Evolutionary conservation across 225 moss, liverwort and hornwort species (phyloP).

Genomic region (Straminergon stramineum): DNA sequence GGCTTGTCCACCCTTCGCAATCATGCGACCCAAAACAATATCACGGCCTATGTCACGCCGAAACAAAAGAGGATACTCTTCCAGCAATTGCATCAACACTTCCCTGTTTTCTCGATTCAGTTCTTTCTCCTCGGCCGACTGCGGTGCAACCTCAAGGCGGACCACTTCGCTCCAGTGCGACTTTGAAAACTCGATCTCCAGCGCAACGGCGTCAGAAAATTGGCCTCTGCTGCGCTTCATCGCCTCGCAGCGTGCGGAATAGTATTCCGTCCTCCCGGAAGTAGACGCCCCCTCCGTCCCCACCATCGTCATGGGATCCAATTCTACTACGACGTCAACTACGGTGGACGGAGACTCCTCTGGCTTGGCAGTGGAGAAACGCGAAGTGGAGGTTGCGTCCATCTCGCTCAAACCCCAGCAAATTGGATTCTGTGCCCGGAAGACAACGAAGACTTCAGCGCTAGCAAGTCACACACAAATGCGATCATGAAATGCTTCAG

Average conservation of each 20-base stretch:
- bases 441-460: not conserved
- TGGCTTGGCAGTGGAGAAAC: not conserved
- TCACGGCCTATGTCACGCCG: rapidly evolving
- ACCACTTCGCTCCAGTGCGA: not conserved
- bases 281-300: not conserved
- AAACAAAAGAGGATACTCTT: not conserved
- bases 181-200: not conserved
- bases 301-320: not conserved
- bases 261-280: not conserved
- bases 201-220: not conserved
- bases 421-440: too few species aligned
- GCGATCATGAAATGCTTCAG: too few species aligned
- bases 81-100: not conserved
- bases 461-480: not conserved
- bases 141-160: not conserved
- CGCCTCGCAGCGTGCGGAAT: not conserved
- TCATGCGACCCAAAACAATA: not conserved
- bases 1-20: not conserved
- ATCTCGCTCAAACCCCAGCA: not conserved
- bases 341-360: not conserved
- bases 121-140: not conserved
- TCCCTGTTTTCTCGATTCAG: not conserved
- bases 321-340: not conserved
- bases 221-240: not conserved
- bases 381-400: not conserved